Evolutionary conservation across 1,139 yeast genomes (phyloP), one percentile per base, ranked within the genome.

Genomic region (Debaryomycetaceae sp.): DNA sequence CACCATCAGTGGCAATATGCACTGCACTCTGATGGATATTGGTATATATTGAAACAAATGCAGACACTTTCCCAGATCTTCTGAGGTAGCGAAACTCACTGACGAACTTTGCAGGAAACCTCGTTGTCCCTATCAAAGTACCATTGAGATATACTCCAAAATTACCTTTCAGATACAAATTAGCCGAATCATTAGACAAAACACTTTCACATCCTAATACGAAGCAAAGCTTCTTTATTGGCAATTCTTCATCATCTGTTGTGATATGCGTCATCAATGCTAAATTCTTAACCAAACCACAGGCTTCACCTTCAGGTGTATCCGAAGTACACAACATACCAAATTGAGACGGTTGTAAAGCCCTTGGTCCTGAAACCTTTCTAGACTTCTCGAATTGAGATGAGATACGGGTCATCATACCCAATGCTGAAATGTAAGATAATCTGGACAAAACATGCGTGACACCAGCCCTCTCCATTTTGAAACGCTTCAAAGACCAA

Each of bases 251-350:
- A 53, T 88, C 98, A 63, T 92, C 99, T 3, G 98, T 91, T 7
- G 99, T 92, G 56, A 92, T 94, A 65, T 92, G 99, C 13, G 99
- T 92, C 99, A 92, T 92, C 41, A 92, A 75, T 2, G 98, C 98
- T 61, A 92, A 73, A 58, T 92, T 92, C 64, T 92, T 92, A 29
- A 92, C 98, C 61, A 92, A 77, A 56, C 99, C 99, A 80, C 99
- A 92, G 1, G 99, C 98, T 63, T 94, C 99, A 74, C 99, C 99
- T 77, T 92, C 99, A 3, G 99, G 99, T 0, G 99, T 92, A 77
- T 92, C 99, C 0, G 98, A 87, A 6, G 98, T 89, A 75, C 99
- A 92, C 47, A 92, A 74, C 98, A 92, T 92, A 58, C 98, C 98
- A 63, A 92, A 92, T 65, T 92, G 98, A 2, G 98, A 94, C 9